Evolutionary conservation across 2,329 filamentous ascomycete genomes (phyloP).

Genomic region (Penicillium sp.): DNA sequence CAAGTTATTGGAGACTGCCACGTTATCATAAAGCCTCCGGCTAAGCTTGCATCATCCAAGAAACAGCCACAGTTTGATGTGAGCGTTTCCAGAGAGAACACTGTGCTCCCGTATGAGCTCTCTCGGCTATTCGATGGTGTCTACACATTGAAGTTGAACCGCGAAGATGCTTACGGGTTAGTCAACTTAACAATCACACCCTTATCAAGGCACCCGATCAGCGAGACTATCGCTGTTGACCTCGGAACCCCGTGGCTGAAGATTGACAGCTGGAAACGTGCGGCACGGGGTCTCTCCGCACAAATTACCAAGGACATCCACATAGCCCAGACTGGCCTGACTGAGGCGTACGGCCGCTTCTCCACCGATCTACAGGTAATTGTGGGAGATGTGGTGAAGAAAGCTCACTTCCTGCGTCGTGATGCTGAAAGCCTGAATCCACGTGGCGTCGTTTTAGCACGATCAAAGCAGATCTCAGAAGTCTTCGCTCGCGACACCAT

Average conservation of each 20-base stretch:
- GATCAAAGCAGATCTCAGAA: constrained; percentile 36
- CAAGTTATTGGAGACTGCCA: constrained; percentile 53
- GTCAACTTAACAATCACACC: constrained; percentile 49
- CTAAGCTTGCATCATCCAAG: constrained; percentile 42
- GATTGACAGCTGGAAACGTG: constrained; percentile 45
- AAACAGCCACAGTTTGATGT: constrained; percentile 50
- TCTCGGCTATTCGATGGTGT: constrained; percentile 52
- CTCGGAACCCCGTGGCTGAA: constrained; percentile 49
- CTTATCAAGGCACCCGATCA: constrained; percentile 33
- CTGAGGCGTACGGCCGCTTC: constrained; percentile 38
- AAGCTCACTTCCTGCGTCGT: constrained; percentile 32
- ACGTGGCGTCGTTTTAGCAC: constrained; percentile 27
- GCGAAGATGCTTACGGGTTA: constrained; percentile 48
- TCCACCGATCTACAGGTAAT: constrained; percentile 39
- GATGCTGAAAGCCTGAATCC: constrained; percentile 30
- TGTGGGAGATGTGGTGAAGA: constrained; percentile 38
- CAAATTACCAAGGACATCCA: constrained; percentile 38
- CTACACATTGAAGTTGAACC: constrained; percentile 50
- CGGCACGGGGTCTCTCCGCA: constrained; percentile 35
- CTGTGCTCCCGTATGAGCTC: constrained; percentile 44
- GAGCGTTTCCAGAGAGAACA: constrained; percentile 45
- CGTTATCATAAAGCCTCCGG: constrained; percentile 51
- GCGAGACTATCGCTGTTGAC: constrained; percentile 40
- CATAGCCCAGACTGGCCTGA: constrained; percentile 38
- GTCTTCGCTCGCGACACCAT: constrained; percentile 31